Evolutionary conservation across 2,329 filamentous ascomycete genomes (phyloP), one percentile per base, ranked within the genome.

Genomic region (Fusarium sp.): DNA sequence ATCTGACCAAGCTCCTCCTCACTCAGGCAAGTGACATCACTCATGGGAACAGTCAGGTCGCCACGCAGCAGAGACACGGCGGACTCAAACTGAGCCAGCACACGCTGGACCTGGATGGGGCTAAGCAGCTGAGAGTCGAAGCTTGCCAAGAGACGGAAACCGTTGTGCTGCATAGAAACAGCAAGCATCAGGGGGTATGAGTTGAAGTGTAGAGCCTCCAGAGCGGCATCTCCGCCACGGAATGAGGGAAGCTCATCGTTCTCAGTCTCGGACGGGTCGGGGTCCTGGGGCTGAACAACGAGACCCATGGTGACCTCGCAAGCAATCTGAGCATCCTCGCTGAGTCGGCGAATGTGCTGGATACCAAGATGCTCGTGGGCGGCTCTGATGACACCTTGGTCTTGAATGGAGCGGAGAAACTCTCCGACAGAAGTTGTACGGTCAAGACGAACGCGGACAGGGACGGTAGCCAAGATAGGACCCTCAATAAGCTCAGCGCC

Each of bases 181-280:
- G 91, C 90, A 38, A 92, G 81, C 84, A 92, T 92, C 30, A 92
- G 85, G 5, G 89, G 88, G 76, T 92, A 91, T 0, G 86, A 87
- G 77, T 87, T 87, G 75, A 87, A 87, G 77, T 87, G 86, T 43
- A 91, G 82, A 0, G 89, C 90, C 71, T 91, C 89, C 20, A 88
- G 85, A 0, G 89, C 89, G 1, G 88, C 86, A 71, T 90, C 88
- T 0, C 82, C 85, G 33, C 88, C 87, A 30, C 87, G 86, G 11
- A 87, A 86, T 0, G 87, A 45, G 75, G 80, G 69, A 79, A 86
- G 25, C 76, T 82, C 50, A 70, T 81, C 75, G 0, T 47, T 54
- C 2, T 72, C 65, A 1, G 45, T 50, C 45, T 64, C 73, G 0
- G 45, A 40, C 0, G 66, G 33, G 1, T 76, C 76, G 0, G 76